These are phyloP conservation scores for Purshia tridentata DNA, from an alignment of 306 rosid species.

Conservation along the genomic window DNA sequence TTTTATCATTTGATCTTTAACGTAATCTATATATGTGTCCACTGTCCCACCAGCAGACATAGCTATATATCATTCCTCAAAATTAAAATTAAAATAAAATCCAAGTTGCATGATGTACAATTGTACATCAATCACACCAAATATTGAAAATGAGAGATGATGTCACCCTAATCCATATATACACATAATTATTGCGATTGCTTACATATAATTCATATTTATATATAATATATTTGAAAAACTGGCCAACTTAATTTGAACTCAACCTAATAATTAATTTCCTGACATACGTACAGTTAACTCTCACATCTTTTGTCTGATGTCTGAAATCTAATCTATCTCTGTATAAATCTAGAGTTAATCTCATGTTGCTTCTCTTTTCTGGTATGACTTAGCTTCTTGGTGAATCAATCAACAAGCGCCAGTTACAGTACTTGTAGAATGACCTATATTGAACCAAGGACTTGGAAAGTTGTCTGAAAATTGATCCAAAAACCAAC, in stretches of 20 bases:
- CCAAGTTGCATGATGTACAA: conserved; percentile 15
- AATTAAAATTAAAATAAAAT: background rate
- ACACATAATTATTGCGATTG: conserved; percentile 1
- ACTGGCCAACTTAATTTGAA: background rate
- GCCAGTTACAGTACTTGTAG: conserved; percentile 15
- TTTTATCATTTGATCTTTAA: no score
- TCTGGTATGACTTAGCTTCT: background rate
- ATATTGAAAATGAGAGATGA: conserved; percentile 2
- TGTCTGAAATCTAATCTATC: background rate
- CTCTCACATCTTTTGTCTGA: background rate
- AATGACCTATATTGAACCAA: conserved; percentile 28
- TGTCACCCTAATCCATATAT: conserved; percentile 2
- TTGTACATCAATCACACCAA: background rate
- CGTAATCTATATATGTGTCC: no score
- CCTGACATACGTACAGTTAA: background rate
- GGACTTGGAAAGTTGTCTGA: conserved; percentile 15
- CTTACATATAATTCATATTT: background rate
- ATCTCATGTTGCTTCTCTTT: background rate
- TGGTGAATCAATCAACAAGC: conserved; percentile 16
- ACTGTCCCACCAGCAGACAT: background rate
- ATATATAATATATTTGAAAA: background rate
- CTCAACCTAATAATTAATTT: background rate
- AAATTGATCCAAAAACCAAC: conserved; percentile 23
- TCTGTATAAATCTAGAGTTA: no score
- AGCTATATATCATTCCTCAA: background rate